Evolutionary conservation across 257 asterid genomes (phyloP).

Genomic region (Galeopsis tetrahit): DNA sequence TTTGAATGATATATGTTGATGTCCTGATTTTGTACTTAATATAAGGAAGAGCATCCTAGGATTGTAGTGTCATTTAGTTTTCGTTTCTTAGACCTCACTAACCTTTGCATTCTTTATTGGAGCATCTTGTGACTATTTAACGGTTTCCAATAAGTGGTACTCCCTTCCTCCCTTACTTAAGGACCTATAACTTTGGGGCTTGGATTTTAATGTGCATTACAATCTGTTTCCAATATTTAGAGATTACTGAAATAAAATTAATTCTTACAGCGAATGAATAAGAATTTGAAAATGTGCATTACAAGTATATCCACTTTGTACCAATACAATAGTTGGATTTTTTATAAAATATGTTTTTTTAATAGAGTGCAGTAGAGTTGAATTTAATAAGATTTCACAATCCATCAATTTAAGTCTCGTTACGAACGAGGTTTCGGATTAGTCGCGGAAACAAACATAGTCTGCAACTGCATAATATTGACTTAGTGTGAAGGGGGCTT

Average conservation of each 20-base stretch:
- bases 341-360: not conserved
- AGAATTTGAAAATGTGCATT: not conserved
- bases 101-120: too few relatives aligned
- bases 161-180: too few relatives aligned
- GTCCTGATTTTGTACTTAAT: not conserved
- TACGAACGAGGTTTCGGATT: not conserved
- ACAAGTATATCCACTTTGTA: not conserved
- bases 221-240: too few relatives aligned
- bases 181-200: too few relatives aligned
- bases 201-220: too few relatives aligned
- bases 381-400: not conserved
- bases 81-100: too few relatives aligned
- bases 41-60: not conserved
- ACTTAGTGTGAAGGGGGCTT: not conserved
- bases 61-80: too few relatives aligned
- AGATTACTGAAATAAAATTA: not conserved
- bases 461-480: not conserved
- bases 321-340: not conserved
- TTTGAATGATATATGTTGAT: slow-evolving; percentile 2
- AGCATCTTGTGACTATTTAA: too few relatives aligned
- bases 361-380: not conserved
- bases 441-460: not conserved
- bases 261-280: too few relatives aligned
- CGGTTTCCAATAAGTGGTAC: too few relatives aligned
- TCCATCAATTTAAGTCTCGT: not conserved